Base-by-base conservation (phyloP, 2,329 filamentous ascomycete species). In the Sclerotinia borealis region DNA sequence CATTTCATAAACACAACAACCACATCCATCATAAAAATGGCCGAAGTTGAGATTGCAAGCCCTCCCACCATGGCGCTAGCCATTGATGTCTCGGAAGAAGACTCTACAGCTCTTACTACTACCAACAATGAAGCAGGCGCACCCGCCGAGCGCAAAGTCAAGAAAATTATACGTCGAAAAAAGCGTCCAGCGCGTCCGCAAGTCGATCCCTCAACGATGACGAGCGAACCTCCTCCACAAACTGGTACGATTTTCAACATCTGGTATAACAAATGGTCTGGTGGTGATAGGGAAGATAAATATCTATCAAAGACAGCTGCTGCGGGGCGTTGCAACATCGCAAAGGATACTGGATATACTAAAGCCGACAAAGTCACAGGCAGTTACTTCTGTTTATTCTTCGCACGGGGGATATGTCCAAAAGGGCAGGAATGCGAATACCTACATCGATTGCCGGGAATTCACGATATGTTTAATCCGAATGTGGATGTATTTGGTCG, bases 251-350 rank as follows among this genome's bases (percentile, higher is more conserved):
- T 93, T 64, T 99, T 95, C 83, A 99, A 99, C 77, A 96, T 96
- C 73, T 97, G 93, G 93, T 96, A 97, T 79, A 97, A 96, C 80
- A 98, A 97, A 78, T 98, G 93, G 93, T 90, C 88, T 0, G 95
- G 95, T 69, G 95, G 95, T 72, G 95, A 99, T 77, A 86, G 92
- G 65, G 93, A 98, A 74, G 92, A 96, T 79, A 92, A 93, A 71
- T 92, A 93, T 73, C 83, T 92, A 4, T 91, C 89, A 41, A 89
- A 97, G 74, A 90, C 88, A 27, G 85, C 88, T 17, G 93, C 95
- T 4, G 87, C 89, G 68, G 89, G 89, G 2, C 90, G 96, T 62
- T 98, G 95, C 81, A 95, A 93, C 74, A 81, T 99, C 65, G 88
- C 88, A 1, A 85, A 83, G 66, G 95, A 95, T 74, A 85, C 82